Conservation (phyloP, 2,329 filamentous ascomycete species). For the Beauveria varroae region DNA sequence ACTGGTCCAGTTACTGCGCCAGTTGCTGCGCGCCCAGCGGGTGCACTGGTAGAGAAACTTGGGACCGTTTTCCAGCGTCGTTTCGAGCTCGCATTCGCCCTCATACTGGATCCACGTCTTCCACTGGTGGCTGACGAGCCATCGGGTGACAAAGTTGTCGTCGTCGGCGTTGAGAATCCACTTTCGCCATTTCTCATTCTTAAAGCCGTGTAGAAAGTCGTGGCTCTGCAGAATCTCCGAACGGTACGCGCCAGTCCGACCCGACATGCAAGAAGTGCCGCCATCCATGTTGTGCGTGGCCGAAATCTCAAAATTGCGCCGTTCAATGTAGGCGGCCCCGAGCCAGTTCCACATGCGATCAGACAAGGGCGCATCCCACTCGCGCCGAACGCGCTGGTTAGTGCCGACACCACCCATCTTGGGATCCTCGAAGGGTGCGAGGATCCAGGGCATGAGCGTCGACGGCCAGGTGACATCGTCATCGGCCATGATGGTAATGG, state of each 20-base stretch:
- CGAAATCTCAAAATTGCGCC: conserved; percentile 93
- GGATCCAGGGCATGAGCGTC: conserved; percentile 81
- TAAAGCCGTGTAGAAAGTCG: conserved; percentile 81
- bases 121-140: conserved; percentile 87
- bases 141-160: conserved; percentile 96
- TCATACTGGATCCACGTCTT: conserved; percentile 96
- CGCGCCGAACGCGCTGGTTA: conserved; percentile 75
- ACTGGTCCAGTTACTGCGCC: conserved; percentile 93
- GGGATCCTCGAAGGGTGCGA: conserved; percentile 83
- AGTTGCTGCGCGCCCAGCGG: conserved; percentile 94
- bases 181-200: conserved; percentile 80
- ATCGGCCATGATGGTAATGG: conserved; percentile 87
- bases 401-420: conserved; percentile 86
- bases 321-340: conserved; percentile 83
- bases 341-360: conserved; percentile 78
- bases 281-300: conserved; percentile 93
- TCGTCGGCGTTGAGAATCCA: conserved; percentile 94
- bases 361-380: conserved; percentile 49
- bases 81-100: conserved; percentile 82
- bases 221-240: conserved; percentile 80
- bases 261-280: conserved; percentile 93
- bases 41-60: conserved; percentile 93
- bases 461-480: conserved; percentile 91
- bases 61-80: conserved; percentile 79
- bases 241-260: conserved; percentile 85